Conservation (phyloP, 139 green algal species). For the Tetradesmus lagerheimii region DNA sequence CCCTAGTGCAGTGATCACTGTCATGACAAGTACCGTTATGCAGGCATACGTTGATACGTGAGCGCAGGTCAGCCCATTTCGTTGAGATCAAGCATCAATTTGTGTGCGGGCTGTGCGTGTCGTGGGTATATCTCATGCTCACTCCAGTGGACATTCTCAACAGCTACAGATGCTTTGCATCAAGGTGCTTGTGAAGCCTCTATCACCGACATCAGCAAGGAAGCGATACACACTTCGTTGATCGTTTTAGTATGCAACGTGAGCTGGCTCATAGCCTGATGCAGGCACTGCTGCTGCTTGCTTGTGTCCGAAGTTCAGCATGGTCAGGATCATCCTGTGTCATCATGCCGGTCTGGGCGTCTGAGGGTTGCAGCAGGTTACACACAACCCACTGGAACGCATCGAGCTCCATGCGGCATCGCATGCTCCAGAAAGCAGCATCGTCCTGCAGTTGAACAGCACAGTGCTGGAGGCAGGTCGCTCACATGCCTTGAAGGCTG, state of each 20-base stretch:
- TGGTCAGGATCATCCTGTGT: too few relatives aligned
- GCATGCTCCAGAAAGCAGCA: neutral
- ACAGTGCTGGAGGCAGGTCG: slow-evolving; percentile 36
- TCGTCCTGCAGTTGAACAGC: slow-evolving; percentile 31
- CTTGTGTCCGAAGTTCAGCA: neutral
- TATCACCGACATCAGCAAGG: neutral
- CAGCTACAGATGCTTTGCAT: too few relatives aligned
- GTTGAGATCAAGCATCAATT: too few relatives aligned
- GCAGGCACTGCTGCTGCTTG: neutral
- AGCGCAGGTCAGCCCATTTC: too few relatives aligned
- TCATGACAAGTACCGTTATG: too few relatives aligned
- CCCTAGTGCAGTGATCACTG: neutral
- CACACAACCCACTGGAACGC: slow-evolving; percentile 46
- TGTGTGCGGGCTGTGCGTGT: too few relatives aligned
- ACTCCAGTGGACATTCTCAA: too few relatives aligned
- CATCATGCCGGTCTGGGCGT: neutral
- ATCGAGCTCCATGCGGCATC: neutral
- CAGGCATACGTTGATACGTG: too few relatives aligned
- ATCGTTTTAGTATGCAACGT: neutral
- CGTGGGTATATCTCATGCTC: too few relatives aligned
- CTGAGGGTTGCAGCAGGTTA: neutral
- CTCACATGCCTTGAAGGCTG: too few relatives aligned
- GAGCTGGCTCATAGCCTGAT: neutral
- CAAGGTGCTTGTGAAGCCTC: neutral
- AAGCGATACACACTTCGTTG: neutral